phyloP scores from a whole-genome alignment of 441 rosid genomes.

The Melastoma candidum region DNA sequence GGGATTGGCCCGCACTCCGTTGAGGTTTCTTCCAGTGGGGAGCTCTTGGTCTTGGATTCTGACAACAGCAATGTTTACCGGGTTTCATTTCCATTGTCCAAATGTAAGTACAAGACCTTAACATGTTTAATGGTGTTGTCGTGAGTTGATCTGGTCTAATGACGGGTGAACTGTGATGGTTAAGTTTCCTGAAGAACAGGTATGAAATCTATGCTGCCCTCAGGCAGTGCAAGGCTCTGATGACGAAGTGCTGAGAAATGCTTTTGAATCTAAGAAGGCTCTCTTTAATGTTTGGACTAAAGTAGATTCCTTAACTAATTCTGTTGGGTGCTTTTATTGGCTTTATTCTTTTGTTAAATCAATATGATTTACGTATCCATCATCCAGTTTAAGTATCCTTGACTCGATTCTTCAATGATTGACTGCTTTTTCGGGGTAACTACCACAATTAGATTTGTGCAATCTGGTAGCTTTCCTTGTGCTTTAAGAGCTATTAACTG shows the following conservation, averaged over 20 bases:
- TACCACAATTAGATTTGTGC: background rate
- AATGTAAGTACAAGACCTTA: slow-evolving; percentile 26
- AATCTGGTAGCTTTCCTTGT: background rate
- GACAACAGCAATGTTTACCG: slow-evolving; percentile 55
- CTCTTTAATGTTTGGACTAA: no score
- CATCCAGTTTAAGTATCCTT: background rate
- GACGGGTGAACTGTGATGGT: background rate
- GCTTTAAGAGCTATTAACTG: background rate
- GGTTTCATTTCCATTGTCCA: slow-evolving; percentile 54
- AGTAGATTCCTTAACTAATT: no score
- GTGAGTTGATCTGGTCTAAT: background rate
- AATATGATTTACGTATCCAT: background rate
- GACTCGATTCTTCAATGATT: no score
- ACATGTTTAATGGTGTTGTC: no score
- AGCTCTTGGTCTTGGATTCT: slow-evolving; percentile 52
- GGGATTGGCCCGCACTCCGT: slow-evolving; percentile 57
- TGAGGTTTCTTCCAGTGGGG: slow-evolving; percentile 42
- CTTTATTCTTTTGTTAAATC: no score
- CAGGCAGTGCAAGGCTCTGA: no score
- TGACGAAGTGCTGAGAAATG: no score
- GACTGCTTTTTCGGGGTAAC: no score
- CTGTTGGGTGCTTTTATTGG: no score
- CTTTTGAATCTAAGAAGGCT: no score
- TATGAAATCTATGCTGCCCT: no score
- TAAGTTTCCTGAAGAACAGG: no score